A percentile compares a stretch with the other conserved stretches of the same genome.
These are phyloP conservation scores for Turnera subulata DNA, from an alignment of 345 rosid species.

Conservation along the genomic window DNA sequence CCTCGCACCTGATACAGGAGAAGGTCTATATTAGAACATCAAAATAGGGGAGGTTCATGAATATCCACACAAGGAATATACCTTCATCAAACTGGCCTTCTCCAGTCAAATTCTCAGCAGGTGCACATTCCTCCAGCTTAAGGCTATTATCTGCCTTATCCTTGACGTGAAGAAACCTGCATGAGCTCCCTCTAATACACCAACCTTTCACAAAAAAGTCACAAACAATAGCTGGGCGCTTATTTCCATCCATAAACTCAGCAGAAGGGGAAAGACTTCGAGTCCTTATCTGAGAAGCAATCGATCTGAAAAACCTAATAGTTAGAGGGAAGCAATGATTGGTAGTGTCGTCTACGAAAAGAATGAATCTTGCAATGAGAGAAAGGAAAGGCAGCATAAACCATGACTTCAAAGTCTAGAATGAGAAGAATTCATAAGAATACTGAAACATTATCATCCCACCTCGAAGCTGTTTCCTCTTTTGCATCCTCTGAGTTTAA, in stretches of 20 bases:
- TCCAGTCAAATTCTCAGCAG: constrained; percentile 32
- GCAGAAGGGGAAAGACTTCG: constrained; percentile 36
- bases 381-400: constrained; percentile 13
- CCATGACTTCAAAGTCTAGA: constrained; percentile 13
- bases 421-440: constrained; percentile 10
- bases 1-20: constrained; percentile 39
- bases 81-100: constrained; percentile 46
- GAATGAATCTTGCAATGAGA: constrained; percentile 14
- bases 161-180: constrained; percentile 73
- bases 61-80: constrained; percentile 28
- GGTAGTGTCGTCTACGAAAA: constrained; percentile 15
- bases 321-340: constrained; percentile 26
- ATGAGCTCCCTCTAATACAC: constrained; percentile 72
- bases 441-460: constrained; percentile 16
- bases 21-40: constrained; percentile 18
- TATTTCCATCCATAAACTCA: constrained; percentile 33
- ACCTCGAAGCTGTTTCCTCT: constrained; percentile 49
- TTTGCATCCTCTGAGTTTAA: constrained; percentile 25
- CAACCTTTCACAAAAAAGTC: constrained; percentile 75
- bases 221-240: constrained; percentile 52
- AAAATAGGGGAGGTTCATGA: constrained; percentile 13
- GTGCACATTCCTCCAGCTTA: constrained; percentile 20
- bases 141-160: constrained; percentile 23
- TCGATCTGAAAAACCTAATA: constrained; percentile 46
- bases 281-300: constrained; percentile 28